These are phyloP conservation scores for Astrothelium subdiscretum DNA, from an alignment of 495 filamentous ascomycete genomes.

Conservation along the genomic window DNA sequence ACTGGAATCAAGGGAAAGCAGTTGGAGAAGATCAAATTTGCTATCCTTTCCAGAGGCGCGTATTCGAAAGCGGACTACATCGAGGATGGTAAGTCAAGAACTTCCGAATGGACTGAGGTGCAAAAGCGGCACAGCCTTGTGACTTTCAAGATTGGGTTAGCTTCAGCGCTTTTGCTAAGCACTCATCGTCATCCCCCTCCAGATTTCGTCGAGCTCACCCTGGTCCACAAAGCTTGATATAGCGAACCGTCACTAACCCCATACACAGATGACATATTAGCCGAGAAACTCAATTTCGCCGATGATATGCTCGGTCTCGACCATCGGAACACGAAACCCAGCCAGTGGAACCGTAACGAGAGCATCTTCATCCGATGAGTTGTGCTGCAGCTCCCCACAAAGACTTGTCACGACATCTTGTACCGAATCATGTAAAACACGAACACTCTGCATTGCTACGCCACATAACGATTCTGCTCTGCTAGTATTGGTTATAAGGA, in stretches of 20 bases:
- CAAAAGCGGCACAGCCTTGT: neutral
- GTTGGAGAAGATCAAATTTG: slow-evolving; percentile 98
- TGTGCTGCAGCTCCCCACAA: no score
- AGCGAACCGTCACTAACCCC: neutral
- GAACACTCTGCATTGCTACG: neutral
- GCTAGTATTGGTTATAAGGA: neutral
- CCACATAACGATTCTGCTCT: neutral
- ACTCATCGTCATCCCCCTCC: no score
- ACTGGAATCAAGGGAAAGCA: slow-evolving; percentile 95
- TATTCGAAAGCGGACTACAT: slow-evolving; percentile 74
- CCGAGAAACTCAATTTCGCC: slow-evolving; percentile 50
- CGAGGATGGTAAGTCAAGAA: slow-evolving; percentile 61
- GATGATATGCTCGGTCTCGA: slow-evolving; percentile 86
- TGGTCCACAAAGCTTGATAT: no score
- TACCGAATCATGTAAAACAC: neutral
- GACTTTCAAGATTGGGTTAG: no score
- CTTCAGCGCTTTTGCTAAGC: no score
- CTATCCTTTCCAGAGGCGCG: slow-evolving; percentile 54
- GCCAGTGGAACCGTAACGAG: slow-evolving; percentile 48
- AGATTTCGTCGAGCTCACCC: no score
- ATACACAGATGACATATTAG: slow-evolving; percentile 65
- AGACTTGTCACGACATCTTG: neutral
- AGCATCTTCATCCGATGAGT: slow-evolving; percentile 53
- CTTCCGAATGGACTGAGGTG: neutral
- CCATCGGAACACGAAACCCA: slow-evolving; percentile 64